A percentile compares a stretch with the other conserved stretches of the same genome.
phyloP scores from a whole-genome alignment of 345 rosid species.

The Cardiospermum halicacabum region DNA sequence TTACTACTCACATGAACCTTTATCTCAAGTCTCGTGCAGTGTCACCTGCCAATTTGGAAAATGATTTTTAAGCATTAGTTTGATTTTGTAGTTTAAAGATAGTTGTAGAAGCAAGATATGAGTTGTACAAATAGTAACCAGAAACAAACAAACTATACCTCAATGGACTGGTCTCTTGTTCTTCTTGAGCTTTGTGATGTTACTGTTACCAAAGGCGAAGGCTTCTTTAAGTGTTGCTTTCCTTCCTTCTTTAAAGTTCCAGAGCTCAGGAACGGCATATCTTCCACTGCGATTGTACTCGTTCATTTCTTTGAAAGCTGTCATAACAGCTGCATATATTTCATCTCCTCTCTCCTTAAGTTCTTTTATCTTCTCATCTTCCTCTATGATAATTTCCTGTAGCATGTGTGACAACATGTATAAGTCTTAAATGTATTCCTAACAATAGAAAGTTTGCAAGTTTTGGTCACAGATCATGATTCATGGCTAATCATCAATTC shows the following conservation, averaged over 20 bases:
- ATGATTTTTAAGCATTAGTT: background rate
- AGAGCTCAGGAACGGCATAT: conserved; percentile 49
- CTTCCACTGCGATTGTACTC: conserved; percentile 77
- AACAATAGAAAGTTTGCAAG: no score
- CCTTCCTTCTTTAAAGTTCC: conserved; percentile 59
- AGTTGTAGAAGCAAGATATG: background rate
- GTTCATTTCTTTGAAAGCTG: conserved; percentile 64
- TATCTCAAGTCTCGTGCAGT: background rate
- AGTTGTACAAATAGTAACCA: conserved; percentile 1
- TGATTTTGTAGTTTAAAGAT: background rate
- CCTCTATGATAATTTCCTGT: conserved; percentile 68
- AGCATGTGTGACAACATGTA: conserved; percentile 14
- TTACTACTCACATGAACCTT: background rate
- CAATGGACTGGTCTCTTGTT: conserved; percentile 9
- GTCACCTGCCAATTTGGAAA: background rate
- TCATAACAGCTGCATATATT: conserved; percentile 41
- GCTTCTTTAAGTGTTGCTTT: conserved; percentile 88
- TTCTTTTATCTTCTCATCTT: conserved; percentile 50
- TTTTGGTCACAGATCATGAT: no score
- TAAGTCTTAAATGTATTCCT: no score
- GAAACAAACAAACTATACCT: conserved; percentile 23
- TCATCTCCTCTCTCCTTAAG: conserved; percentile 72
- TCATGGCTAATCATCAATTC: background rate
- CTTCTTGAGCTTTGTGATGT: conserved; percentile 37
- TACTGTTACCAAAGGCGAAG: conserved; percentile 34